Evolutionary conservation across 768 basidiomycete species (phyloP).

Genomic region (Hypholoma fasciculare): DNA sequence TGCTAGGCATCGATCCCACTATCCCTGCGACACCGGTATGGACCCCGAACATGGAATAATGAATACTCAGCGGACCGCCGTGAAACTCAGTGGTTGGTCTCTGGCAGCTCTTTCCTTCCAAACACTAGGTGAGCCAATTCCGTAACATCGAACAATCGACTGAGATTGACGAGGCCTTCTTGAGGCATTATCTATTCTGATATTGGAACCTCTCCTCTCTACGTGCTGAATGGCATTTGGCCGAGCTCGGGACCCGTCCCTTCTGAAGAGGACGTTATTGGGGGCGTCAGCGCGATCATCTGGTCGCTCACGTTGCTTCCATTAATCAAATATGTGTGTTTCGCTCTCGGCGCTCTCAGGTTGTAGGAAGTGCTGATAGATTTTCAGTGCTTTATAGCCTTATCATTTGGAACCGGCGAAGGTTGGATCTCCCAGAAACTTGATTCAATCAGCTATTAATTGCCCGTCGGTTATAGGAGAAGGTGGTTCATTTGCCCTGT

Average conservation of each 20-base stretch:
- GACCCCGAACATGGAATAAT: slow-evolving; percentile 24
- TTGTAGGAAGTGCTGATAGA: not conserved
- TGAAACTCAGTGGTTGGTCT: slow-evolving; percentile 28
- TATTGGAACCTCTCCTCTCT: slow-evolving; percentile 62
- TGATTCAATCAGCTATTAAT: no score
- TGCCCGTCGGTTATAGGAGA: slow-evolving; percentile 41
- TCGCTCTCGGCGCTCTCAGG: not conserved
- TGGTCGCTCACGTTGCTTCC: slow-evolving; percentile 66
- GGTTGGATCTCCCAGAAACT: slow-evolving; percentile 30
- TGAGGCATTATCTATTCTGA: slow-evolving; percentile 50
- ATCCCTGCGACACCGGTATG: slow-evolving; percentile 14
- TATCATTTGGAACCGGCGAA: slow-evolving; percentile 42
- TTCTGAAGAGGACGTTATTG: slow-evolving; percentile 59
- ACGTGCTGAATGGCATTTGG: slow-evolving; percentile 69
- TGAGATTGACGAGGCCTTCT: not conserved
- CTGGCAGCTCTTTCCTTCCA: slow-evolving; percentile 35
- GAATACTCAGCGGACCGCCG: slow-evolving; percentile 30
- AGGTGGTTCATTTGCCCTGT: slow-evolving; percentile 68
- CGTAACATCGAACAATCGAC: not conserved
- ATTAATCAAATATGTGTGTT: slow-evolving; percentile 60
- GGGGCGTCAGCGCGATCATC: slow-evolving; percentile 60
- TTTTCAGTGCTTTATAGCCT: slow-evolving; percentile 45
- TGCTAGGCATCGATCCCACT: not conserved
- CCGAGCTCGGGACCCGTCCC: slow-evolving; percentile 46
- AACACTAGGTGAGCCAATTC: slow-evolving; percentile 25